phyloP scores from a whole-genome alignment of 2,329 filamentous ascomycete genomes.

The Fusarium setosum region DNA sequence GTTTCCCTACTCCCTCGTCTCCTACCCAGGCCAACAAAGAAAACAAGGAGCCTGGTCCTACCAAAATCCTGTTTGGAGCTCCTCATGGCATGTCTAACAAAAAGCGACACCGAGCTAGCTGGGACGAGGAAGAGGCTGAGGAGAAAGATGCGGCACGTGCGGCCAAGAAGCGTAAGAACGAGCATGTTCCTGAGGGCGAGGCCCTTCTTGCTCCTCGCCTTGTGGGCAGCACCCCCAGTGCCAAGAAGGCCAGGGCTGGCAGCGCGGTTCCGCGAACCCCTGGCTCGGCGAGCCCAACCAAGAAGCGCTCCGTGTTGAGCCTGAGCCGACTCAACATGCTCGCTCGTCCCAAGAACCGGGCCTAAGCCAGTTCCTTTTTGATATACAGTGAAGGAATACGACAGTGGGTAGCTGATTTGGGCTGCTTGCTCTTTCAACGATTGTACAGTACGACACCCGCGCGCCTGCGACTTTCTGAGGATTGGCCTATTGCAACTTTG shows the following conservation, averaged over 20 bases:
- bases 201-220: constrained; percentile 63
- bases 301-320: constrained; percentile 65
- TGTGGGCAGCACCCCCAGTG: constrained; percentile 49
- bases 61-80: constrained; percentile 56
- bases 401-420: background rate
- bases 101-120: constrained; percentile 70
- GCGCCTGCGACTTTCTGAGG: constrained; percentile 10
- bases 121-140: constrained; percentile 67
- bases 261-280: constrained; percentile 39
- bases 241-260: constrained; percentile 50
- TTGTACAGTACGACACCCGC: constrained; percentile 38
- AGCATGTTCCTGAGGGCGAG: constrained; percentile 61
- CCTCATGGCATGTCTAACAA: constrained; percentile 74
- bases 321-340: constrained; percentile 72
- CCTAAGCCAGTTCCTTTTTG: constrained; percentile 44
- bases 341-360: constrained; percentile 68
- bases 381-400: background rate
- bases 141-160: constrained; percentile 60
- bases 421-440: constrained; percentile 13
- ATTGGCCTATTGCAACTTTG: background rate
- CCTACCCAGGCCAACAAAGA: constrained; percentile 63
- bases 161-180: constrained; percentile 69
- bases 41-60: constrained; percentile 57
- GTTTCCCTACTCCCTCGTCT: constrained; percentile 57
- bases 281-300: constrained; percentile 56